Evolutionary conservation across 192 early-diverging fungal genomes (phyloP), one percentile per base, ranked within the genome.

Genomic region (Diversispora epigaea): DNA sequence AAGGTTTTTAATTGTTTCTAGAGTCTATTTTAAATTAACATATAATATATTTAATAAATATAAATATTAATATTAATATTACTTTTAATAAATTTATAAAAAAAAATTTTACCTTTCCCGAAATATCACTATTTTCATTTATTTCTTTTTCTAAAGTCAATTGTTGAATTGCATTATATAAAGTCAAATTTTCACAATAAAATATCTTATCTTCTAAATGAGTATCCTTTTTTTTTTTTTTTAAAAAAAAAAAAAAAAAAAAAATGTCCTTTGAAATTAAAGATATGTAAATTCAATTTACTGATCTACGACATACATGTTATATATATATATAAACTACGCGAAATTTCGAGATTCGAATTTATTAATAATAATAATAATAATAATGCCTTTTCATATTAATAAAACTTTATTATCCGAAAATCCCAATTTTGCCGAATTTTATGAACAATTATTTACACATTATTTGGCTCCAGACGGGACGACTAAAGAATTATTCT

Each of bases 151-250:
- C 39, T 46, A 71, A 54, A 41, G 54, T 12, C 5, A 57, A 56
- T 21, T 56, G 25, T 56, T 71, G 19, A 15, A 71, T 4, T 44
- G n/a, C 69, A 57, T 71, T 71, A 58, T 71, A 57, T 57, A 71
- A 40, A 4, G 39, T 43, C 10, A 71, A 57, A 56, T 55, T 41
- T 57, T 71, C 69, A 6, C 44, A 71, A 56, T 71, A 71, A 9
- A 40, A 40, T 3, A 41, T 32, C 21, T 43, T 71, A 15, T 71
- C 69, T 44, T 39, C 40, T 14, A 43, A 17, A 71, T 50, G 44
- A 7, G 17, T 15, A 25, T 56, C 43, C 69, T 71, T 32, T 32
- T 32, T 32, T 32, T 32, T 32, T 32, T n/a, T n/a, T n/a, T n/a
- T n/a, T n/a, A n/a, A n/a, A n/a, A n/a, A n/a, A n/a, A n/a, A 52